Conservation (phyloP, 768 basidiomycete species). For the Mycena indigotica region DNA sequence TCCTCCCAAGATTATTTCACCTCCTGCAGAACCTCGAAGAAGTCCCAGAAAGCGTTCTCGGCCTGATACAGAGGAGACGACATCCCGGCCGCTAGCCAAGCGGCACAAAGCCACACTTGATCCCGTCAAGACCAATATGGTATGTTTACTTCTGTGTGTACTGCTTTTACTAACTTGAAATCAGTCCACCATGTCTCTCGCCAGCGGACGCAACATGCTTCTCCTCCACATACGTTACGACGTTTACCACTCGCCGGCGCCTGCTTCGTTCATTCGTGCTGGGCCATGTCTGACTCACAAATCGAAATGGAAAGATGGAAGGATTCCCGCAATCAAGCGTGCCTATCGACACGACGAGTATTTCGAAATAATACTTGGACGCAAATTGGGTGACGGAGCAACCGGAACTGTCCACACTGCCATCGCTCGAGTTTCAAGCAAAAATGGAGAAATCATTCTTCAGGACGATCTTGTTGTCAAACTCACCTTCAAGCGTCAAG, state of each 20-base stretch:
- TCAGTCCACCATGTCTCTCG: neutral
- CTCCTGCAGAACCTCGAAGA: neutral
- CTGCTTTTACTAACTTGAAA: too few species aligned
- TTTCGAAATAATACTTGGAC: slow-evolving; percentile 12
- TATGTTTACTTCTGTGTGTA: too few species aligned
- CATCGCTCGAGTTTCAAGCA: neutral
- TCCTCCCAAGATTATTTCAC: too few species aligned
- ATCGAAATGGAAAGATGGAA: neutral
- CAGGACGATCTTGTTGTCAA: slow-evolving; percentile 18
- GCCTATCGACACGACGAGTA: slow-evolving; percentile 12
- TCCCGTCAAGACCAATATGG: neutral
- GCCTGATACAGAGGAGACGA: neutral
- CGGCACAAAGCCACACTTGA: neutral
- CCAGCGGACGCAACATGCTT: neutral
- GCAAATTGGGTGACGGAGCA: slow-evolving; percentile 14
- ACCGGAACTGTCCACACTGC: slow-evolving; percentile 17
- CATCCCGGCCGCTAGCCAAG: neutral
- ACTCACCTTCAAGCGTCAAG: slow-evolving; percentile 9
- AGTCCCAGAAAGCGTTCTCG: neutral
- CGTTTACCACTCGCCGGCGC: neutral
- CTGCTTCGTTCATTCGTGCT: neutral
- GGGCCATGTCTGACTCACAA: neutral
- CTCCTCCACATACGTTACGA: neutral
- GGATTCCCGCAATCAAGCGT: neutral
- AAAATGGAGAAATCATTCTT: neutral